Percentiles rank a stretch among this genome's conserved stretches.
phyloP scores from a whole-genome alignment of 2,329 filamentous ascomycete genomes.

The Botrytis medusae region DNA sequence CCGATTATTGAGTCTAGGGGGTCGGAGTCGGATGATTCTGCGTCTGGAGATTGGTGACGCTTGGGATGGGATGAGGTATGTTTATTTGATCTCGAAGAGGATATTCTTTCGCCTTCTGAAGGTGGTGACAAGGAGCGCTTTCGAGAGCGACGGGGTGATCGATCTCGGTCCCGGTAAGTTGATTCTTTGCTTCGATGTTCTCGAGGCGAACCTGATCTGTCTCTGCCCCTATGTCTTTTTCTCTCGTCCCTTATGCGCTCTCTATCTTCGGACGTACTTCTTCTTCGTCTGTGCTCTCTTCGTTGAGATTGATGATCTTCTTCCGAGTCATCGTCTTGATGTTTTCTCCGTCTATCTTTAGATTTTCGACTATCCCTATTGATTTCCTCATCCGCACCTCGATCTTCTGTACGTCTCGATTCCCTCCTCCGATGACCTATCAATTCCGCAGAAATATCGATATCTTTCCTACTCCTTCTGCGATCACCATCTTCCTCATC shows the following conservation, averaged over 20 bases:
- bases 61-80: constrained; percentile 21
- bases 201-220: constrained; percentile 33
- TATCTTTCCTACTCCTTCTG: constrained; percentile 11
- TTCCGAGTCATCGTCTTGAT: constrained; percentile 16
- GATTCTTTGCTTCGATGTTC: constrained; percentile 33
- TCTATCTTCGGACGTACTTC: constrained; percentile 29
- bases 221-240: constrained; percentile 28
- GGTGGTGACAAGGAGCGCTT: constrained; percentile 22
- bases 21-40: constrained; percentile 59
- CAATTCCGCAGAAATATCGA: constrained; percentile 12
- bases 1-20: constrained; percentile 76
- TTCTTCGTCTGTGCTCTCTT: constrained; percentile 39
- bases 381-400: constrained; percentile 11
- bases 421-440: constrained; percentile 18
- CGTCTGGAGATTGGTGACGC: constrained; percentile 14
- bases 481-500: constrained; percentile 18
- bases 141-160: constrained; percentile 32
- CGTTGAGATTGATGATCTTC: constrained; percentile 22
- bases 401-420: constrained; percentile 9
- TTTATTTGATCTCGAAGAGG: neutral
- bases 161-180: constrained; percentile 37
- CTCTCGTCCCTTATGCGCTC: constrained; percentile 26
- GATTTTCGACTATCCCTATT: neutral
- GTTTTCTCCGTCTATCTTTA: constrained; percentile 12
- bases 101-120: constrained; percentile 1